Evolutionary conservation across 805 yeast genomes (phyloP).

Genomic region (Candida hungchunana): DNA sequence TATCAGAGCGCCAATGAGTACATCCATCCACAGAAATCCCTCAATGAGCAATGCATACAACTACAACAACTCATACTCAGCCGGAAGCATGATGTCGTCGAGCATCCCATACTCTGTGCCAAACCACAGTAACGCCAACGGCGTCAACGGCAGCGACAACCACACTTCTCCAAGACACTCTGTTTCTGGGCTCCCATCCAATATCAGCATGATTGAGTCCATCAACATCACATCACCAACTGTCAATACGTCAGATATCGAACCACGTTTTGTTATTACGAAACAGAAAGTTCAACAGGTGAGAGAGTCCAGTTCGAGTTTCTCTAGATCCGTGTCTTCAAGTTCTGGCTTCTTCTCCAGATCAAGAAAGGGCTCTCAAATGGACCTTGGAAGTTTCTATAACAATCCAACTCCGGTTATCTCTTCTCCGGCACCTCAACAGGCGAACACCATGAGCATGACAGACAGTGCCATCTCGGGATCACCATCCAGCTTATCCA

Average conservation of each 20-base stretch:
- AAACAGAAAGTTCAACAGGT: conserved; percentile 56
- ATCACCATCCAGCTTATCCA: conserved; percentile 26
- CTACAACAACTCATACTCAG: conserved; percentile 17
- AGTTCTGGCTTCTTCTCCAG: conserved; percentile 42
- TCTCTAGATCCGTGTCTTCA: conserved; percentile 15
- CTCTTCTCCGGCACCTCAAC: conserved; percentile 1
- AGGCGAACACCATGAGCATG: neutral
- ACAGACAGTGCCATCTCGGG: conserved; percentile 14
- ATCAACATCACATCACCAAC: conserved; percentile 70
- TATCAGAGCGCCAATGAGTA: conserved; percentile 26
- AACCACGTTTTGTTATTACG: conserved; percentile 80
- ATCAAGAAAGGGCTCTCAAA: conserved; percentile 37
- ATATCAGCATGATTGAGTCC: conserved; percentile 42
- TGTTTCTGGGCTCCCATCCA: conserved; percentile 32
- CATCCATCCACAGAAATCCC: conserved; percentile 28
- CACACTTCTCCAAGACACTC: conserved; percentile 32
- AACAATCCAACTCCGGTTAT: conserved; percentile 19
- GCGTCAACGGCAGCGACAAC: conserved; percentile 24
- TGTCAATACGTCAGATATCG: conserved; percentile 58
- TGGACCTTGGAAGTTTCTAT: conserved; percentile 26
- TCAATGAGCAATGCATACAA: conserved; percentile 11
- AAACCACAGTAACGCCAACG: conserved; percentile 18
- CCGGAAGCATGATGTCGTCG: conserved; percentile 16
- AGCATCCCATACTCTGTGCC: conserved; percentile 26
- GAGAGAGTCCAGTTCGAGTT: conserved; percentile 19